A percentile compares a stretch with the other conserved stretches of the same genome.
Evolutionary conservation across 495 filamentous ascomycete genomes (phyloP).

Genomic region (Penicillium salamii): DNA sequence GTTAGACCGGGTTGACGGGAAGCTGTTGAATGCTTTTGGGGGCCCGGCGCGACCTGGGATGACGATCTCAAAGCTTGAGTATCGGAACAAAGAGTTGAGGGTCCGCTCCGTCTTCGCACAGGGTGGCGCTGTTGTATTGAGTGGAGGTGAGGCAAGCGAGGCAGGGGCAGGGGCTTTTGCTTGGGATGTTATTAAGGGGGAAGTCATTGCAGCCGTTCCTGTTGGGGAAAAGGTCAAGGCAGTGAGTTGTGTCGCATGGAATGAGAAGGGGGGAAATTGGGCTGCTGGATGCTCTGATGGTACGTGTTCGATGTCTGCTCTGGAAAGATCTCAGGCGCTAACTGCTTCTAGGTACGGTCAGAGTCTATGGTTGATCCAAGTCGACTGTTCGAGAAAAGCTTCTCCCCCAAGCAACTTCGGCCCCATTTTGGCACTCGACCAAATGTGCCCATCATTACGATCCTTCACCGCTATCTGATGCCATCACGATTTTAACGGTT

Average conservation of each 20-base stretch:
- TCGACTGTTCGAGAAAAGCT: background rate
- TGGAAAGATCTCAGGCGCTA: background rate
- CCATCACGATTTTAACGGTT: background rate
- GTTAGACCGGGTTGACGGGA: slow-evolving; percentile 75
- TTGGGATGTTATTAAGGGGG: slow-evolving; percentile 85
- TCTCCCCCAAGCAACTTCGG: too few relatives aligned
- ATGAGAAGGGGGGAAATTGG: slow-evolving; percentile 64
- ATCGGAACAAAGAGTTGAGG: slow-evolving; percentile 67
- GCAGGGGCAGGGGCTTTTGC: slow-evolving; percentile 62
- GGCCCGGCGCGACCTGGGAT: slow-evolving; percentile 16
- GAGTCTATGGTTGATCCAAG: slow-evolving; percentile 23
- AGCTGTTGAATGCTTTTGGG: slow-evolving; percentile 68
- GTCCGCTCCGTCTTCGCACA: slow-evolving; percentile 70
- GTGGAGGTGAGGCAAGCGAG: slow-evolving; percentile 68
- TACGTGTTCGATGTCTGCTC: slow-evolving; percentile 22
- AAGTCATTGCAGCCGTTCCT: slow-evolving; percentile 56
- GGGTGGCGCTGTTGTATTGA: slow-evolving; percentile 73
- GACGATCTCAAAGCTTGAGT: slow-evolving; percentile 17
- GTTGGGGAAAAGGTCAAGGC: slow-evolving; percentile 57
- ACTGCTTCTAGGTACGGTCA: slow-evolving; percentile 19
- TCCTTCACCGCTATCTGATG: background rate
- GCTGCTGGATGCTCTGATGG: slow-evolving; percentile 61
- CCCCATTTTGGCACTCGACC: too few relatives aligned
- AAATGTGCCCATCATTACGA: background rate
- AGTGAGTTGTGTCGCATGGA: slow-evolving; percentile 70